Base-by-base conservation (phyloP, 139 green algal genomes). In the Coelastrella sp. region DNA sequence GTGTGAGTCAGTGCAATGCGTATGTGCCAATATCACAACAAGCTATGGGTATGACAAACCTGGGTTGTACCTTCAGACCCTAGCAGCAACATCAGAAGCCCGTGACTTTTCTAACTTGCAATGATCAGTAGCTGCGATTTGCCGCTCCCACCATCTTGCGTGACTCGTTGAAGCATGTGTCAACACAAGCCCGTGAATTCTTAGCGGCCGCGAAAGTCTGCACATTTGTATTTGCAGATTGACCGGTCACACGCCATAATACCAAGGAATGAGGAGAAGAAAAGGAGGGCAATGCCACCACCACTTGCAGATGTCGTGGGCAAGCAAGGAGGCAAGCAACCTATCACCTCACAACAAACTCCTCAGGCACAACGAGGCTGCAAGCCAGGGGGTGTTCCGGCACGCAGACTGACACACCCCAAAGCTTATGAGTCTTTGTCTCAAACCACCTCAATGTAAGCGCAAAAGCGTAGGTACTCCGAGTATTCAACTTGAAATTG, bases 211-310 rank as follows among this genome's bases (percentile, higher is more conserved):
- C 17, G 38, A n/a, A 45, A 32, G 34, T 45, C 38, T 21, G 48
- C 41, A 5, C 45, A 68, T 9, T 13, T 9, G 45, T 57, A 35
- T 67, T 0, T 32, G 78, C 88, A 95, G 92, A 88, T 95, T 32
- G 80, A 88, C 3, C 94, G 94, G 75, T 94, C 89, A 13, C 92
- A 95, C 35, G 91, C 92, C 15, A 92, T 95, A 5, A 79, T 88
- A 34, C 88, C 88, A 2, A 84, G 82, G 15, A 93, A 91, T 51
- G 92, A 94, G 5, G 79, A 89, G 6, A 92, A 89, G 60, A 94
- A 94, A 60, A 93, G 93, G 81, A 83, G 86, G n/a, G 62, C 84
- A 4, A 2, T 75, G 7, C 38, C 60, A 25, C 60, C 60, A 45
- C 41, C 78, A 2, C 40, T 84, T 2, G 15, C 4, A 32, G 62